Conservation (phyloP, 495 filamentous ascomycete species). For the Opeltia flavorubescens region DNA sequence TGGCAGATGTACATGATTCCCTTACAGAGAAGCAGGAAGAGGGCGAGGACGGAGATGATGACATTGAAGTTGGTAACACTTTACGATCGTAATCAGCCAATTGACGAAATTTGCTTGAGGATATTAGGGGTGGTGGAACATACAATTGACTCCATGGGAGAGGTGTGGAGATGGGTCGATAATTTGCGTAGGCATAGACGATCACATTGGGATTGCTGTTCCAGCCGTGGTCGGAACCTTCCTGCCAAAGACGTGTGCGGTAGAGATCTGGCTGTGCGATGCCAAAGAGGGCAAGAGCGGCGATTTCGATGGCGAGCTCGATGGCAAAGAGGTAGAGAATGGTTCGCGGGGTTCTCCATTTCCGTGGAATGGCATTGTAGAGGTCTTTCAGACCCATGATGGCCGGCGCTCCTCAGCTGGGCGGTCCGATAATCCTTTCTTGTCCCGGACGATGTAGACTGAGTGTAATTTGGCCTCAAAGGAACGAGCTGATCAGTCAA, state of each 20-base stretch:
- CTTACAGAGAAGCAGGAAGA: conserved; percentile 41
- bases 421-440: no score
- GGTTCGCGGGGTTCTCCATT: conserved; percentile 52
- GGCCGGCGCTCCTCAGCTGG: not conserved
- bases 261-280: conserved; percentile 70
- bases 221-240: conserved; percentile 65
- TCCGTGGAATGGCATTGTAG: conserved; percentile 23
- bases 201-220: conserved; percentile 65
- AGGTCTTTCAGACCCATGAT: conserved; percentile 8
- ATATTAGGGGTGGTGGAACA: not conserved
- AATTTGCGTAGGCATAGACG: conserved; percentile 66
- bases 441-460: no score
- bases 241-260: conserved; percentile 65
- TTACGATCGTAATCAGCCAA: conserved; percentile 10
- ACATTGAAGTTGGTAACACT: conserved; percentile 75
- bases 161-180: conserved; percentile 48
- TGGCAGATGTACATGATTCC: conserved; percentile 53
- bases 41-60: conserved; percentile 58
- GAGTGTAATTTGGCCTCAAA: no score
- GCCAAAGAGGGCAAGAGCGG: conserved; percentile 63
- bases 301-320: conserved; percentile 57
- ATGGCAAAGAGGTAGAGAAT: conserved; percentile 51
- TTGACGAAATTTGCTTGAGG: not conserved
- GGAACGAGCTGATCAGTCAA: not conserved
- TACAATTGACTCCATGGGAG: conserved; percentile 75